phyloP scores from a whole-genome alignment of 352 stramenopile species.

The Phytopythium cucurbitacearum region DNA sequence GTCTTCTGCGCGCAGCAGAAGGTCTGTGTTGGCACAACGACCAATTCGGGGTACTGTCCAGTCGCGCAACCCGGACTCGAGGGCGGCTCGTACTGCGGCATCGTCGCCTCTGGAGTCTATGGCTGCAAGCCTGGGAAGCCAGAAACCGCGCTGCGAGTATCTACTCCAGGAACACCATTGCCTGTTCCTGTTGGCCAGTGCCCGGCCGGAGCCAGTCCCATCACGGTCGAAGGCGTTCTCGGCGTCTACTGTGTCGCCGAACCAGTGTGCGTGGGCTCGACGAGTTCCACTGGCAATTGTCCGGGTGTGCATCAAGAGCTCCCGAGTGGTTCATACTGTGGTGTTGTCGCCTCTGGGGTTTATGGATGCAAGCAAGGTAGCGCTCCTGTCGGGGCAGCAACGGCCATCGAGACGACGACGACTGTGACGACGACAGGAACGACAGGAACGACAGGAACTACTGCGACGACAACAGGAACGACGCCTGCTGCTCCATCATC shows the following conservation, averaged over 20 bases:
- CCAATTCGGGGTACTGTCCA: conserved; percentile 4
- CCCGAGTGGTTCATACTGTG: conserved; percentile 17
- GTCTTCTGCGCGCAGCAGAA: conserved; percentile 3
- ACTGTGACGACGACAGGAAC: neutral
- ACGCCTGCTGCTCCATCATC: neutral
- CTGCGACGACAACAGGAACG: neutral
- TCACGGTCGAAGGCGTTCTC: conserved; percentile 17
- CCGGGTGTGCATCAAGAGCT: conserved; percentile 9
- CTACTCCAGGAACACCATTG: neutral
- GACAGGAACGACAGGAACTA: neutral
- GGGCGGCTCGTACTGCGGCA: conserved; percentile 8
- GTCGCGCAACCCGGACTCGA: conserved; percentile 4
- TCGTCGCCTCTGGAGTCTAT: conserved; percentile 5
- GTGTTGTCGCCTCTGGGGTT: conserved; percentile 16
- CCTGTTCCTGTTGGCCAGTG: neutral
- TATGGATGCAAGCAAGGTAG: conserved; percentile 17
- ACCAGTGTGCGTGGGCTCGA: conserved; percentile 12
- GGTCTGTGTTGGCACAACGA: conserved; percentile 4
- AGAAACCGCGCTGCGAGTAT: too few species aligned
- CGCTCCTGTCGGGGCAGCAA: neutral
- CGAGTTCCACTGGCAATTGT: conserved; percentile 8
- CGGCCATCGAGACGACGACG: neutral
- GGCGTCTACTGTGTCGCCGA: conserved; percentile 17
- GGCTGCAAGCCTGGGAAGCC: conserved; percentile 4
- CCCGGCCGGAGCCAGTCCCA: conserved; percentile 10